A percentile compares a stretch with the other conserved stretches of the same genome.
These are phyloP conservation scores for Apophysomyces elegans DNA, from an alignment of 371 early-diverging fungal genomes.

Conservation along the genomic window DNA sequence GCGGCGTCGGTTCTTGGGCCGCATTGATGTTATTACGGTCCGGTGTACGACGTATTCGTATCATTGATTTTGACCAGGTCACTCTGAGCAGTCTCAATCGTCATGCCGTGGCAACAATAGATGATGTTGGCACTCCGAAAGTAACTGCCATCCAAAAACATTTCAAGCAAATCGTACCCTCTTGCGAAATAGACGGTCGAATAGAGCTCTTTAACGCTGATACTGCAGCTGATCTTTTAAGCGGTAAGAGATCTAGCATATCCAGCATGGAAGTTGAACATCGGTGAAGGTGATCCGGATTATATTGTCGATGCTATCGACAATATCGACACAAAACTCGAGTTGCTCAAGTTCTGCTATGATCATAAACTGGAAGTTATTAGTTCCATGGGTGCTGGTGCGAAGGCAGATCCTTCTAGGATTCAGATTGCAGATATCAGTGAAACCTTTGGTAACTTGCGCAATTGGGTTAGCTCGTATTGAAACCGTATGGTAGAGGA, in stretches of 20 bases:
- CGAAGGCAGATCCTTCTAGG: slow-evolving; percentile 91
- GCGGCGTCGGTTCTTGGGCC: slow-evolving; percentile 94
- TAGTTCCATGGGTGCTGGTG: slow-evolving; percentile 94
- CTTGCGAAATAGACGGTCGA: slow-evolving; percentile 76
- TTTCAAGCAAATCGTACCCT: slow-evolving; percentile 78
- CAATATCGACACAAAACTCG: slow-evolving; percentile 92
- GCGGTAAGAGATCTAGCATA: slow-evolving; percentile 50
- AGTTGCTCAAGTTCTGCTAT: slow-evolving; percentile 85
- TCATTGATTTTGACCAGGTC: slow-evolving; percentile 97
- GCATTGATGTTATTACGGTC: slow-evolving; percentile 90
- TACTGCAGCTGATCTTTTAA: slow-evolving; percentile 71
- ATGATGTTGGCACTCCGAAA: slow-evolving; percentile 91
- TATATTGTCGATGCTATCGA: slow-evolving; percentile 93
- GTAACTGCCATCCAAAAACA: slow-evolving; percentile 75
- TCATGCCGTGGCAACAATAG: slow-evolving; percentile 88
- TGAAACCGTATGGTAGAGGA: slow-evolving; percentile 68
- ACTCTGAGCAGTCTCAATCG: slow-evolving; percentile 89
- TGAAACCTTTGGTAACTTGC: slow-evolving; percentile 77
- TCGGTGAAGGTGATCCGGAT: slow-evolving; percentile 61
- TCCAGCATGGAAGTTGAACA: not conserved
- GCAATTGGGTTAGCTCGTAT: not conserved
- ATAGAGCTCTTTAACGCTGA: slow-evolving; percentile 76
- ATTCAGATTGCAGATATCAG: slow-evolving; percentile 95
- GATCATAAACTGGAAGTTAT: slow-evolving; percentile 75
- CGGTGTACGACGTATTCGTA: slow-evolving; percentile 84